Evolutionary conservation across 2,329 filamentous ascomycete species (phyloP).

Genomic region (Orbilia brochopaga): DNA sequence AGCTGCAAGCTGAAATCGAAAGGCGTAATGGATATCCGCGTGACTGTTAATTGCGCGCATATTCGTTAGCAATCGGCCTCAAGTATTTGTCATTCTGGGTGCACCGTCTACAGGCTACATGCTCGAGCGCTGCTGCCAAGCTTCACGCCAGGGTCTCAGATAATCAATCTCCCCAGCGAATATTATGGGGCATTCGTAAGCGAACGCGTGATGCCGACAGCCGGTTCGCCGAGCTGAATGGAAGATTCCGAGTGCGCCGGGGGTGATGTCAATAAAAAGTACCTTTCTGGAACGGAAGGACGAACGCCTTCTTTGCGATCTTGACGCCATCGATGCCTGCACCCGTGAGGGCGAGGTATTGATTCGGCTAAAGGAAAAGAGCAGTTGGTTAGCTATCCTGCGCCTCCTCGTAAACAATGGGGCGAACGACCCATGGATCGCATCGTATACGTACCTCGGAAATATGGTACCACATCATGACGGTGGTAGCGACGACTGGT

Average conservation of each 20-base stretch:
- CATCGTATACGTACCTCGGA: constrained; percentile 47
- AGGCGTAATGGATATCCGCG: constrained; percentile 68
- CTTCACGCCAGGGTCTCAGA: background rate
- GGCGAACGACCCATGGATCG: constrained; percentile 1
- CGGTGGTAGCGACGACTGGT: background rate
- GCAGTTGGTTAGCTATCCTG: constrained; percentile 12
- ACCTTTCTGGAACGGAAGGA: constrained; percentile 72
- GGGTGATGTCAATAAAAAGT: background rate
- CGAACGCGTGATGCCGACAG: no score
- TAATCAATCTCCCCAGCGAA: background rate
- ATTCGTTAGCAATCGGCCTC: constrained; percentile 54
- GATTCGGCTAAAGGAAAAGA: constrained; percentile 64
- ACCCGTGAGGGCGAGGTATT: constrained; percentile 87
- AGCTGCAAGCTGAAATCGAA: constrained; percentile 83
- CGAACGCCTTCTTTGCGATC: constrained; percentile 78
- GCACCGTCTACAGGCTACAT: background rate
- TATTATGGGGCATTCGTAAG: background rate
- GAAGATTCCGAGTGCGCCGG: background rate
- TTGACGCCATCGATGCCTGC: constrained; percentile 74
- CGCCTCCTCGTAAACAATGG: background rate
- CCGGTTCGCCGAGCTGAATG: no score
- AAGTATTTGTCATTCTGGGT: no score
- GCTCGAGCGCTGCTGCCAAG: background rate
- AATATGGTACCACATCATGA: constrained; percentile 53
- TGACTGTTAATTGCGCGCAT: constrained; percentile 47